Conservation (phyloP, 352 stramenopile genomes). For the Pythium utonaiense region DNA sequence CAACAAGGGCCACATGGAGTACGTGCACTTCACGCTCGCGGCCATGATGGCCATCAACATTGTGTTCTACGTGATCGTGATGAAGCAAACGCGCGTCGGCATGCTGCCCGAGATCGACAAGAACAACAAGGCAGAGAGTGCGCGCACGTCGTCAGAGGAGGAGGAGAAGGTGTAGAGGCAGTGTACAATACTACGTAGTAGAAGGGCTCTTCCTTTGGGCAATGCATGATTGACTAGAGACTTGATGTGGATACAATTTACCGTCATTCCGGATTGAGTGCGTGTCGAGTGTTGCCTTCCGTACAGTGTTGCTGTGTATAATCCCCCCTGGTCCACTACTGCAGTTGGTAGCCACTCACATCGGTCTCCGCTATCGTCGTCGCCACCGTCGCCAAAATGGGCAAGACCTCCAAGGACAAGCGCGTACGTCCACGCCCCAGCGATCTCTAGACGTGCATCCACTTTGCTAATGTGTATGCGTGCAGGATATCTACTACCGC, state of each 20-base stretch:
- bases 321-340: background rate
- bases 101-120: slow-evolving; percentile 9
- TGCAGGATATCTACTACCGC: slow-evolving; percentile 91
- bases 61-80: slow-evolving; percentile 29
- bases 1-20: slow-evolving; percentile 14
- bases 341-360: slow-evolving; percentile 4
- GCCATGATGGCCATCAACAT: slow-evolving; percentile 31
- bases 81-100: slow-evolving; percentile 33
- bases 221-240: too few species aligned
- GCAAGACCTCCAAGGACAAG: slow-evolving; percentile 91
- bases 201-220: too few species aligned
- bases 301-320: slow-evolving; percentile 8
- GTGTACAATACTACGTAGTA: too few species aligned
- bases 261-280: slow-evolving; percentile 1
- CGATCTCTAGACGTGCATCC: too few species aligned
- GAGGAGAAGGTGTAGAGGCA: background rate
- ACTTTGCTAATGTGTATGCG: background rate
- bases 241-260: background rate
- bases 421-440: slow-evolving; percentile 44
- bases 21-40: slow-evolving; percentile 27
- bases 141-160: too few species aligned
- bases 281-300: background rate
- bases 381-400: slow-evolving; percentile 41
- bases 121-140: background rate
- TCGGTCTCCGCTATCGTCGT: background rate